Percentiles rank a stretch among this genome's conserved stretches.
Conservation (phyloP, 306 rosid genomes). For the Abrus pulchellus region DNA sequence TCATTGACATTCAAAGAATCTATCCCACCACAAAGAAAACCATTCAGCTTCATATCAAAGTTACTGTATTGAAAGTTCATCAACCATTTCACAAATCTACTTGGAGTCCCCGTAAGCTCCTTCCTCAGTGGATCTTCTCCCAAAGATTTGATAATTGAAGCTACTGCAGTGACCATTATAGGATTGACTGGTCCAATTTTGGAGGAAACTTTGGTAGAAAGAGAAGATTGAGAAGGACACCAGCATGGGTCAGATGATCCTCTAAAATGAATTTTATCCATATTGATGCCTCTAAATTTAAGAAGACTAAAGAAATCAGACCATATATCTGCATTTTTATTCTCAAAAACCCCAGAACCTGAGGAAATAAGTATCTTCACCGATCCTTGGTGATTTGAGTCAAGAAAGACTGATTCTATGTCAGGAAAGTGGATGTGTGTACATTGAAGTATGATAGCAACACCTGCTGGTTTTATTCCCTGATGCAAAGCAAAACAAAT, state of each 20-base stretch:
- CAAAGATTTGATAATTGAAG: conserved; percentile 79
- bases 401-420: conserved; percentile 69
- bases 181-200: conserved; percentile 56
- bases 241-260: conserved; percentile 59
- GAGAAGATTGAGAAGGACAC: conserved; percentile 73
- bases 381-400: conserved; percentile 75
- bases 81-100: conserved; percentile 82
- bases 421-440: conserved; percentile 76
- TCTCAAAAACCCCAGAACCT: conserved; percentile 82
- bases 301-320: conserved; percentile 77
- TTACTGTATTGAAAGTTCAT: conserved; percentile 74
- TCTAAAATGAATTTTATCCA: conserved; percentile 52
- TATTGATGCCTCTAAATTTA: conserved; percentile 68
- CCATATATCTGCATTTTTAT: conserved; percentile 69
- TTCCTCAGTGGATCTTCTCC: conserved; percentile 92
- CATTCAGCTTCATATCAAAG: conserved; percentile 75
- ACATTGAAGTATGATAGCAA: conserved; percentile 78
- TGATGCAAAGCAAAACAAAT: conserved; percentile 59
- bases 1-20: conserved; percentile 48
- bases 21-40: conserved; percentile 55
- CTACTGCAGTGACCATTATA: conserved; percentile 70
- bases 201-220: conserved; percentile 60
- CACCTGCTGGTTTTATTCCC: conserved; percentile 91
- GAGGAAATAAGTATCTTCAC: conserved; percentile 68
- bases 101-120: conserved; percentile 87